Conservation (phyloP, 2,329 filamentous ascomycete species). For the Mariannaea sp. region DNA sequence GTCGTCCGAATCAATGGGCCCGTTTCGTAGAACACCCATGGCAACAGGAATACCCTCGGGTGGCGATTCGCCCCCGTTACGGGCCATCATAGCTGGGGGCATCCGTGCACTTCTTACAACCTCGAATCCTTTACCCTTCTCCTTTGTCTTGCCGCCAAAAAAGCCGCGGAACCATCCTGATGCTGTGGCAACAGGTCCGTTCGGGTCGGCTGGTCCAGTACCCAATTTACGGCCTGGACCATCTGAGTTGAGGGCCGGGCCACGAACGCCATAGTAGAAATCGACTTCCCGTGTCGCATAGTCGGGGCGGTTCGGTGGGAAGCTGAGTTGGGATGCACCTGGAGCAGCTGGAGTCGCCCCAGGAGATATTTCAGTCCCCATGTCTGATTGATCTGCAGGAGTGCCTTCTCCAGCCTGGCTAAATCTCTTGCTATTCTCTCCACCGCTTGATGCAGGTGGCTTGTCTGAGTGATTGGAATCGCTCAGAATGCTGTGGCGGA, state of each 20-base stretch:
- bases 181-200: constrained; percentile 85
- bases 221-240: constrained; percentile 82
- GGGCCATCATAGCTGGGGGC: constrained; percentile 71
- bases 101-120: constrained; percentile 90
- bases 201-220: constrained; percentile 93
- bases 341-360: constrained; percentile 50
- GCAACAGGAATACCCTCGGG: constrained; percentile 69
- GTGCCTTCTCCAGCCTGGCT: constrained; percentile 42
- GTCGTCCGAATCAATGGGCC: constrained; percentile 69
- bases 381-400: constrained; percentile 46
- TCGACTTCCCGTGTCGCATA: constrained; percentile 95
- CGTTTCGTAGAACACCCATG: constrained; percentile 62
- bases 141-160: constrained; percentile 84
- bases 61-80: constrained; percentile 65
- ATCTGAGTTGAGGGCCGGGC: constrained; percentile 82
- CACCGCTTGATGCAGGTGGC: constrained; percentile 36
- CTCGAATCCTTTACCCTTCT: constrained; percentile 95
- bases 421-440: constrained; percentile 45
- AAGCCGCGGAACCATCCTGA: constrained; percentile 85
- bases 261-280: constrained; percentile 93
- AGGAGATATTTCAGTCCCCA: constrained; percentile 49
- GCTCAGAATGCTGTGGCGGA: constrained; percentile 63
- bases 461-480: constrained; percentile 43
- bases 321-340: constrained; percentile 40
- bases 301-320: constrained; percentile 69